These are phyloP conservation scores for Emericellopsis cladophorae DNA, from an alignment of 2,329 filamentous ascomycete genomes.

Conservation along the genomic window DNA sequence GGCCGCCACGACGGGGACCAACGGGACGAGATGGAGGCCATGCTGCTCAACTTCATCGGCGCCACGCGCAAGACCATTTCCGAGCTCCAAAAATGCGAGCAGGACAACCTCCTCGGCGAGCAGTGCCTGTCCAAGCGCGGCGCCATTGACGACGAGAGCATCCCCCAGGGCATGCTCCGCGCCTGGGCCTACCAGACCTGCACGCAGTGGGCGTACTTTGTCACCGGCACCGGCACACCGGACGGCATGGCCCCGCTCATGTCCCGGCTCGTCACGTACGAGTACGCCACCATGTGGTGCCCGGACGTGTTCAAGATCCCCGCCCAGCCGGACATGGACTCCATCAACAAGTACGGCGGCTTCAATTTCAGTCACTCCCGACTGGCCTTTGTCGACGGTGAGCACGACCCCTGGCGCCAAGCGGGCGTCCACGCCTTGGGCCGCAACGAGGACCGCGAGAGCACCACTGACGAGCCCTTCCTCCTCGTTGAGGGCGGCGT, in stretches of 20 bases:
- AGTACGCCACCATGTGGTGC: constrained; percentile 52
- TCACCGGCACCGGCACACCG: constrained; percentile 60
- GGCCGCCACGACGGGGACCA: neutral
- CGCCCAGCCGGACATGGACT: constrained; percentile 44
- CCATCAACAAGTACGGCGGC: constrained; percentile 67
- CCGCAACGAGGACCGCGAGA: constrained; percentile 11
- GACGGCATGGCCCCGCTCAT: constrained; percentile 51
- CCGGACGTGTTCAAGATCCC: constrained; percentile 58
- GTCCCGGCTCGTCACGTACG: constrained; percentile 55
- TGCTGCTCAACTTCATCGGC: constrained; percentile 3
- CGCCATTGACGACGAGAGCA: constrained; percentile 2
- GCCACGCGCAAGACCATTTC: neutral
- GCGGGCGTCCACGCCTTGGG: constrained; percentile 59
- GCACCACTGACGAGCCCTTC: constrained; percentile 3
- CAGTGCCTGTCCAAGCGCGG: constrained; percentile 13
- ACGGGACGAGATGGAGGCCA: neutral
- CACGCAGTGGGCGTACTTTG: constrained; percentile 57
- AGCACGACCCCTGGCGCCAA: constrained; percentile 68
- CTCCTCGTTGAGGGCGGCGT: constrained; percentile 10
- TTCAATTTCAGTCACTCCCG: constrained; percentile 62
- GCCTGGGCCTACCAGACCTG: constrained; percentile 5
- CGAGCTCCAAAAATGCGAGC: neutral
- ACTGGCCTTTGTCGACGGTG: constrained; percentile 64
- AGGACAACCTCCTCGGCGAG: neutral
- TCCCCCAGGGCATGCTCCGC: constrained; percentile 9